Conservation (phyloP, 2,329 filamentous ascomycete genomes). For the Aspergillus aculeatinus region DNA sequence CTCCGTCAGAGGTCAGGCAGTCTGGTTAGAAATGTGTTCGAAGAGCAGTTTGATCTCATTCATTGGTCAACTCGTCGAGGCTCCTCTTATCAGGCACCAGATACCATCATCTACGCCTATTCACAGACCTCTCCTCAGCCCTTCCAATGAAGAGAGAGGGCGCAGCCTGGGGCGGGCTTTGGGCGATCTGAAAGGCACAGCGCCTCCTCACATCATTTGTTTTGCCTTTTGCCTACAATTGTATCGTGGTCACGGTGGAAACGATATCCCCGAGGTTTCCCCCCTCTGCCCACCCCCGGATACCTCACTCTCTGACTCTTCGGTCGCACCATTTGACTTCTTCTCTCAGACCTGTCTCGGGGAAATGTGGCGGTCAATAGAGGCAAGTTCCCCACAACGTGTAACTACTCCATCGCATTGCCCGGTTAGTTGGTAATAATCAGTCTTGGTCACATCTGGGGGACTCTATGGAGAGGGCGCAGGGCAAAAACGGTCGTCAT, state of each 20-base stretch:
- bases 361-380: neutral
- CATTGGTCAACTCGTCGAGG: neutral
- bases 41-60: neutral
- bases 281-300: neutral
- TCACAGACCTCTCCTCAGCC: neutral
- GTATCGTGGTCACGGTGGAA: neutral
- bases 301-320: neutral
- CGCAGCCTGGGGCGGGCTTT: neutral
- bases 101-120: neutral
- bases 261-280: neutral
- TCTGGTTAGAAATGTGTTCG: neutral
- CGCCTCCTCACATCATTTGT: neutral
- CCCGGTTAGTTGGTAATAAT: neutral
- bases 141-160: neutral
- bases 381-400: neutral
- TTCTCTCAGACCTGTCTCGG: neutral
- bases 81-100: neutral
- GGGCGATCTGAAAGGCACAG: neutral
- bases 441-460: neutral
- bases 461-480: slow-evolving; percentile 6
- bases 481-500: slow-evolving; percentile 7
- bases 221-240: neutral
- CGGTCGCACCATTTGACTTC: neutral
- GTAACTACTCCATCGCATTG: neutral
- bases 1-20: neutral